Base-by-base conservation (phyloP, 2,329 filamentous ascomycete genomes). In the Beauveria sp. region DNA sequence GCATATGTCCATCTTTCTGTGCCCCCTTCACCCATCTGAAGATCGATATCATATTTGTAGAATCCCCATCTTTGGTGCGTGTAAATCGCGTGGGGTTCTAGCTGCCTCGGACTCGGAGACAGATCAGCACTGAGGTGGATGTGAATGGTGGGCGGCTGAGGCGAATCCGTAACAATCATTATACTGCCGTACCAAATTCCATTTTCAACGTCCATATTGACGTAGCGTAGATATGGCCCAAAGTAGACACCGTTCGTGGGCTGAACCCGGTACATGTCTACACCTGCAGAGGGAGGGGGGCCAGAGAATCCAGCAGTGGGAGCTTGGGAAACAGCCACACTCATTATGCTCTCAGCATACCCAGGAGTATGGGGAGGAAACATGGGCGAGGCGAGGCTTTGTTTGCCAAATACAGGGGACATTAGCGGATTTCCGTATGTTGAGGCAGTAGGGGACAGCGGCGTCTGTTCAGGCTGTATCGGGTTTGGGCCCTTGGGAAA, bases 201-300 rank as follows among this genome's bases (percentile, higher is more conserved):
- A 65, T 88, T 88, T 71, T 98, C 93, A 52, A 98, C 75, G 67
- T 99, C 91, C 92, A 99, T 98, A 69, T 99, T 99, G 34, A 90
- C 90, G 71, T 99, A 99, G 69, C 95, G 84, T 53, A 99, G 79
- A 71, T 98, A 98, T 0, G 95, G 95, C 0, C 95, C 95, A 75
- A 99, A 99, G 76, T 99, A 99, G 1, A 99, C 95, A 5, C 92
- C 92, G 67, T 99, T 99, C 0, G 92, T 96, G 1, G 95, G 93
- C 62, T 88, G 86, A 46, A 97, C 87, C 72, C 95, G 95, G 79
- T 96, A 99, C 80, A 96, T 86, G 65, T 97, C 93, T 6, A 98
- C 89, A 16, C 95, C 95, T 58, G 91, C 90, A 67, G 84, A 87
- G 8, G 93, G 91, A 10, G 91, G 91, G n/a, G 93, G 93, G 0